phyloP scores from a whole-genome alignment of 805 yeast species.

The Lachancea kluyveri region DNA sequence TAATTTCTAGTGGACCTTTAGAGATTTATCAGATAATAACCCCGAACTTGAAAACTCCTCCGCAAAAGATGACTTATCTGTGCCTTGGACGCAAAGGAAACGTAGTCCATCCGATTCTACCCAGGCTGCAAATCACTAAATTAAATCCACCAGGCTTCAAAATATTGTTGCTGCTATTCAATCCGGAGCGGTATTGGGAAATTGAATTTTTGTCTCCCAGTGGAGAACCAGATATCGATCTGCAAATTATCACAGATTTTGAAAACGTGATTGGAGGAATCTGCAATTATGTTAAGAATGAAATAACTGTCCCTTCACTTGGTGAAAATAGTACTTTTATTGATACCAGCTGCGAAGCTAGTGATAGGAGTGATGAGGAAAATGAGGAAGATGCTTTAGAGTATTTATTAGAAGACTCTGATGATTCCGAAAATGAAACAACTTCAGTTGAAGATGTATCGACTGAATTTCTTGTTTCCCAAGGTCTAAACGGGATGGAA shows the following conservation, averaged over 20 bases:
- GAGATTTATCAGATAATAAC: conserved; percentile 29
- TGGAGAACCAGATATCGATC: not conserved
- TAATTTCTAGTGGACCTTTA: conserved; percentile 24
- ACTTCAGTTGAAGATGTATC: not conserved
- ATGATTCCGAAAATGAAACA: conserved; percentile 4
- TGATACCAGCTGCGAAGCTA: too few relatives aligned
- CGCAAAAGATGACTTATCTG: conserved; percentile 21
- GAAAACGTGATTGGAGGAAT: conserved; percentile 27
- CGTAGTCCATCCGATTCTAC: conserved; percentile 66
- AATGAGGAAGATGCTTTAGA: conserved; percentile 16
- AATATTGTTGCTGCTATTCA: conserved; percentile 58
- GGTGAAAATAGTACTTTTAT: too few relatives aligned
- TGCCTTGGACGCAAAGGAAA: conserved; percentile 28
- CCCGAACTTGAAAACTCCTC: conserved; percentile 10
- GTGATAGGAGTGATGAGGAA: too few relatives aligned
- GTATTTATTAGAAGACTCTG: conserved; percentile 17
- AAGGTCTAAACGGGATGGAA: too few relatives aligned
- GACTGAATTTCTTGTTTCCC: too few relatives aligned
- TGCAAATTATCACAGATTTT: conserved; percentile 14
- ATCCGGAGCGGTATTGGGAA: conserved; percentile 75
- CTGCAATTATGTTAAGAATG: conserved; percentile 12
- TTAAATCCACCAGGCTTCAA: conserved; percentile 32
- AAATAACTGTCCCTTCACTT: not conserved
- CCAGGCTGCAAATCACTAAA: conserved; percentile 53
- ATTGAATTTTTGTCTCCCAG: conserved; percentile 30